phyloP scores from a whole-genome alignment of 179 eudicot species.

The Beta lomatogona region DNA sequence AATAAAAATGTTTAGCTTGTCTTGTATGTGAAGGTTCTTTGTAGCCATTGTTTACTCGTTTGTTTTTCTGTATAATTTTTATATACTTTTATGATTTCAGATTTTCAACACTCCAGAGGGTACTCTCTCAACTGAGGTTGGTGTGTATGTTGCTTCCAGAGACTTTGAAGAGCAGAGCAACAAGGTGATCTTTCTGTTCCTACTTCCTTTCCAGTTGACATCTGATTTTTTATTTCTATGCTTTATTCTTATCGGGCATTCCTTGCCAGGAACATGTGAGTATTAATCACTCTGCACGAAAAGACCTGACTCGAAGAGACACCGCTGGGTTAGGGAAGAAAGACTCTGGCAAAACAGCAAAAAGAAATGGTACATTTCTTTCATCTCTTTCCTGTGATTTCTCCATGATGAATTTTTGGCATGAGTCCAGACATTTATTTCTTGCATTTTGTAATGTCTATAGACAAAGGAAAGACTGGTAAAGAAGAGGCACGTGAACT shows the following conservation, averaged over 20 bases:
- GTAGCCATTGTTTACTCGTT: neutral
- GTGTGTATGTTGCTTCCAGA: constrained; percentile 76
- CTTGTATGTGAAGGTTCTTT: neutral
- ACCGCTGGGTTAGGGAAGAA: constrained; percentile 57
- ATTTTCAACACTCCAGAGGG: constrained; percentile 94
- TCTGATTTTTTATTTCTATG: neutral
- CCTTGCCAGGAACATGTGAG: constrained; percentile 53
- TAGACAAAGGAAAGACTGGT: constrained; percentile 89
- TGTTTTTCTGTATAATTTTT: neutral
- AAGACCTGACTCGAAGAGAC: constrained; percentile 54
- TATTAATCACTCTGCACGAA: constrained; percentile 59
- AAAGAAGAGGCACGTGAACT: constrained; percentile 98
- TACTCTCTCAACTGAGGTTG: constrained; percentile 86
- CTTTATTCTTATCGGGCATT: neutral
- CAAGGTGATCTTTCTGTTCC: constrained; percentile 42
- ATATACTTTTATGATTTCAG: constrained; percentile 38
- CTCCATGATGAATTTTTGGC: neutral
- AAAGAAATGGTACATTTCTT: constrained; percentile 58
- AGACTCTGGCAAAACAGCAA: constrained; percentile 60
- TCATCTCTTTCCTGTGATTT: neutral
- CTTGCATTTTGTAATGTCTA: constrained; percentile 19
- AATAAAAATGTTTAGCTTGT: neutral
- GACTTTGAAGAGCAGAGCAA: constrained; percentile 56
- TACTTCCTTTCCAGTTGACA: constrained; percentile 16
- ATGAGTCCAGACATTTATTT: constrained; percentile 5